Percentiles rank a stretch among this genome's conserved stretches.
phyloP scores from a whole-genome alignment of 495 filamentous ascomycete species.

The Daldinia vernicosa region DNA sequence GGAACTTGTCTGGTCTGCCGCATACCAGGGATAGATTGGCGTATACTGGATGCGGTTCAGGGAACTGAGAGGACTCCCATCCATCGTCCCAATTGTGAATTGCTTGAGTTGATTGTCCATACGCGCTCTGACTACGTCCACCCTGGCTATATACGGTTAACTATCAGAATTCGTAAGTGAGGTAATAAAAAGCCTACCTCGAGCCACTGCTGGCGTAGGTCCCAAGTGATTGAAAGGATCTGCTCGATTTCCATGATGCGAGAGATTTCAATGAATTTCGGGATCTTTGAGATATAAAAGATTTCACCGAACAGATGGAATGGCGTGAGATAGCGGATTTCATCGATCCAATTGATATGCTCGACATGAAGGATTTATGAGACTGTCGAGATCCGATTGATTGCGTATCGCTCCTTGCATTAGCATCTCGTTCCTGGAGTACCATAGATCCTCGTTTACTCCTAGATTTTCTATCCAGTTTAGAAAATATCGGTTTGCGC shows the following conservation, averaged over 20 bases:
- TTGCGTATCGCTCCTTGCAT: background rate
- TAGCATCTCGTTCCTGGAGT: background rate
- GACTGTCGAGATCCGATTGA: background rate
- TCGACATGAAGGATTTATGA: background rate
- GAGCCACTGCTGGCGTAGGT: background rate
- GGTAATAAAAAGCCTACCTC: background rate
- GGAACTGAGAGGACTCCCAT: constrained; percentile 1
- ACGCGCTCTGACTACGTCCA: background rate
- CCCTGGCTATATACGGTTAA: background rate
- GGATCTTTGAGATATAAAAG: background rate
- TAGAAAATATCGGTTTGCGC: background rate
- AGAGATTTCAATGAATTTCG: background rate
- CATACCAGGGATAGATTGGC: background rate
- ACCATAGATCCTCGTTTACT: background rate
- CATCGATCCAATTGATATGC: background rate
- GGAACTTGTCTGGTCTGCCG: background rate
- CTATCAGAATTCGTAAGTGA: background rate
- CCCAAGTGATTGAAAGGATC: background rate
- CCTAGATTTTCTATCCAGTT: background rate
- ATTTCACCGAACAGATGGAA: background rate
- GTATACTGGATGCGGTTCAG: background rate
- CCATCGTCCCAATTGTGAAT: background rate
- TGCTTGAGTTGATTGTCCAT: background rate
- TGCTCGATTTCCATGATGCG: background rate
- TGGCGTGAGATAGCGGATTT: background rate